Percentiles rank a stretch among this genome's conserved stretches.
phyloP scores from a whole-genome alignment of 1,139 yeast species.

The Geotrichum bryndzae region DNA sequence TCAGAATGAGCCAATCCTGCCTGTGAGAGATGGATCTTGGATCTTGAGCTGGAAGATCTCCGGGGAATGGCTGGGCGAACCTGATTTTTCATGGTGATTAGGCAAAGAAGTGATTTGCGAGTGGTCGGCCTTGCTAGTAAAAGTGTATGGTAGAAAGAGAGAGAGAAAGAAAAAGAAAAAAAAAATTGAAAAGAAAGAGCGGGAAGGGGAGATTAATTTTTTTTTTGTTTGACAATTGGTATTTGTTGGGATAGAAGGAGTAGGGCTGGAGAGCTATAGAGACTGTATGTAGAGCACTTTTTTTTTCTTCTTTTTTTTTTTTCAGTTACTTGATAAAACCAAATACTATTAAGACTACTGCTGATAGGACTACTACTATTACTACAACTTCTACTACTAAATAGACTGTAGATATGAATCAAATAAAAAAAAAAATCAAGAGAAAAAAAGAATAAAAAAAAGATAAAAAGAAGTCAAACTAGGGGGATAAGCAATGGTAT shows the following conservation, averaged over 20 bases:
- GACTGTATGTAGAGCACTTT: background rate
- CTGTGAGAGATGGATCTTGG: slow-evolving; percentile 11
- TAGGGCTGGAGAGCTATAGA: background rate
- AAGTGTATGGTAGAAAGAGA: background rate
- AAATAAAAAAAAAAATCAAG: background rate
- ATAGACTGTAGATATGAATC: background rate
- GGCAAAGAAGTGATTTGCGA: background rate
- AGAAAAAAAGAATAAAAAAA: background rate
- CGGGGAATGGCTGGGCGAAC: slow-evolving; percentile 2
- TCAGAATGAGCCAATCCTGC: slow-evolving; percentile 12
- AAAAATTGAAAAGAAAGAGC: background rate
- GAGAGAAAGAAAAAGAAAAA: background rate
- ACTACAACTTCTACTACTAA: background rate
- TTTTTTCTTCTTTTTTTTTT: background rate
- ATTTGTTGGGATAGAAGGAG: background rate
- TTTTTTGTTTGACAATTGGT: background rate
- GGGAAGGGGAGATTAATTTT: background rate
- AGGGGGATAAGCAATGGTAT: background rate
- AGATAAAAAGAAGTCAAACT: background rate
- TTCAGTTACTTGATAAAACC: background rate
- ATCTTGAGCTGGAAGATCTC: background rate
- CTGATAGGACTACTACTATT: background rate
- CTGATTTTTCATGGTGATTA: slow-evolving; percentile 4
- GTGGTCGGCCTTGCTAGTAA: background rate
- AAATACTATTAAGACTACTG: background rate